These are phyloP conservation scores for Yamadazyma oceani DNA, from an alignment of 1,139 yeast species.

Conservation along the genomic window DNA sequence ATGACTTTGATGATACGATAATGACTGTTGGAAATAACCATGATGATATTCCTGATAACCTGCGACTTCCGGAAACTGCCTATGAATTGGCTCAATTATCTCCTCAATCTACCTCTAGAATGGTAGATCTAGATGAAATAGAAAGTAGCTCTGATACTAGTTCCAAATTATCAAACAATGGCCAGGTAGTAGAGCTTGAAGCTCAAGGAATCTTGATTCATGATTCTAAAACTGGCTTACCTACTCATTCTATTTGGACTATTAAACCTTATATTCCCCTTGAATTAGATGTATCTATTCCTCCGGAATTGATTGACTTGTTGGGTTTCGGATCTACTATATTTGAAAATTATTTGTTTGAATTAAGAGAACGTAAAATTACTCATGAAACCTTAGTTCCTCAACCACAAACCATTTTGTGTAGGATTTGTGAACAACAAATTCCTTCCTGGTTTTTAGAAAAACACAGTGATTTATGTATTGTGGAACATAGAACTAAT, in stretches of 20 bases:
- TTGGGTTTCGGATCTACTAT: conserved; percentile 90
- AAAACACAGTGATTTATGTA: conserved; percentile 83
- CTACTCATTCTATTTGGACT: conserved; percentile 92
- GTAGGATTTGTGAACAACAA: conserved; percentile 87
- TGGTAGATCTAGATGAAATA: conserved; percentile 10
- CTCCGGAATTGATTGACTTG: conserved; percentile 62
- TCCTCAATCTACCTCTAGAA: neutral
- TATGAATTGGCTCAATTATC: neutral
- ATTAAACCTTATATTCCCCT: conserved; percentile 73
- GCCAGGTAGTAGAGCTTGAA: conserved; percentile 70
- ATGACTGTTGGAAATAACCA: neutral
- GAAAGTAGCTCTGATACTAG: conserved; percentile 19
- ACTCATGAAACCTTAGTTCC: conserved; percentile 68
- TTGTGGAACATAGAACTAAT: conserved; percentile 79
- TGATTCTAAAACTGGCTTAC: conserved; percentile 55
- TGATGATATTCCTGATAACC: neutral
- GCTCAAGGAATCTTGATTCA: conserved; percentile 96
- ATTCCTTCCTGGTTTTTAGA: conserved; percentile 99
- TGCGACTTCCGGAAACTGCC: neutral
- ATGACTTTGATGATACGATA: neutral
- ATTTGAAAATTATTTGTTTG: conserved; percentile 69
- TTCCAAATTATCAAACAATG: conserved; percentile 51
- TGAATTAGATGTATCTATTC: conserved; percentile 64
- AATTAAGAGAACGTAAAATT: conserved; percentile 59
- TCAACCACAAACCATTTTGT: conserved; percentile 73